Evolutionary conservation across 2,329 filamentous ascomycete species (phyloP), one percentile per base, ranked within the genome.

Genomic region (Alternaria novae-zelandiae): DNA sequence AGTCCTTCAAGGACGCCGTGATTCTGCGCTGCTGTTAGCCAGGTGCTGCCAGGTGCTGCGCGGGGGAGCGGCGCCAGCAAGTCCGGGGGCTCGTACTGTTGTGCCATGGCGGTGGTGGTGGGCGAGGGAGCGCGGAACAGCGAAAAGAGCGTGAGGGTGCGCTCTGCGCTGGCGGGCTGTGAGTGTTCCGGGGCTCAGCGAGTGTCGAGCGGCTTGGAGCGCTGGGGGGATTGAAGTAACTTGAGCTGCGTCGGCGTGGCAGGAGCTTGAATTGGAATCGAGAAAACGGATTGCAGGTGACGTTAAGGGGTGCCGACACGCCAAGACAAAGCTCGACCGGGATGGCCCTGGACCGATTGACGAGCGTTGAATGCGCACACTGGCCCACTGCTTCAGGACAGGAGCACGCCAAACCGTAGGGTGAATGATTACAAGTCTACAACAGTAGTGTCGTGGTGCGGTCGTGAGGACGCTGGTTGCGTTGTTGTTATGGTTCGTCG

Each of bases 1-100:
- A 95, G 66, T 91, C 92, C 82, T 91, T 91, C 82, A 96, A 91
- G 82, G 91, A 89, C 59, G 71, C 65, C 32, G 76, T 71, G 53
- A 80, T 73, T 61, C 77, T 80, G 74, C 57, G 15, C 49, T 28
- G 57, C 32, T 54, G 72, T 79, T 69, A 80, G 76, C 56, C 61
- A 61, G 49, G 65, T 30, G n/a, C n/a, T n/a, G n/a, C 54, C 47
- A 50, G 10, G 47, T 15, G 49, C 21, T 11, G 44, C 51, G 57
- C 54, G 32, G 54, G 45, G 32, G 51, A 32, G 28, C 57, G 36
- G 49, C 51, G 46, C 44, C 15, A 30, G 12, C 3, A 15, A 20
- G n/a, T 23, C 41, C 23, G 25, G 32, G 54, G 60, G 61, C 41
- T 60, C 76, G 64, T 77, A 78, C 76, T 71, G 72, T 72, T 78